Conservation (phyloP, 192 early-diverging fungal species). For the Umbelopsis sp. region DNA sequence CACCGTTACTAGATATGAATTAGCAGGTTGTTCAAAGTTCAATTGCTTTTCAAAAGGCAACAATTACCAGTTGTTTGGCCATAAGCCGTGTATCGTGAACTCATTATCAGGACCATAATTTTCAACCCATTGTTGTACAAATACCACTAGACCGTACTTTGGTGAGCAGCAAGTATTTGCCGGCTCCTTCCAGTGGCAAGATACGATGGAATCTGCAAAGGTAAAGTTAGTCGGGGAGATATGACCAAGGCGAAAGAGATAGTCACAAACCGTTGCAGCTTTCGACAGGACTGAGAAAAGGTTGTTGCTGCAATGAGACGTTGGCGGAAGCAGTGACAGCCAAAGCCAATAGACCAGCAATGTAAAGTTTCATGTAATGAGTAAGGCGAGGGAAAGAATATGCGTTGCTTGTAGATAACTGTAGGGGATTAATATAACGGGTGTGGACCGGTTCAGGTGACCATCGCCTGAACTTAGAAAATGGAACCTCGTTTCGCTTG, state of each 20-base stretch:
- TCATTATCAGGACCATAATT: slow-evolving; percentile 37
- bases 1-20: slow-evolving; percentile 37
- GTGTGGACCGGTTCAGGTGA: too few species aligned
- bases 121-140: slow-evolving; percentile 39
- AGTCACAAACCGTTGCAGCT: slow-evolving; percentile 17
- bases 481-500: too few species aligned
- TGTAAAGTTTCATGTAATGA: slow-evolving; percentile 2
- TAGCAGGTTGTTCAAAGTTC: neutral
- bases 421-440: too few species aligned
- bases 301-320: neutral
- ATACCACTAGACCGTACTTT: slow-evolving; percentile 37
- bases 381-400: too few species aligned
- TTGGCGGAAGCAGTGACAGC: neutral
- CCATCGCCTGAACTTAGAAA: too few species aligned
- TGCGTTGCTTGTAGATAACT: too few species aligned
- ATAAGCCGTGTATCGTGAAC: slow-evolving; percentile 49
- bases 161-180: slow-evolving; percentile 39
- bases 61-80: slow-evolving; percentile 46
- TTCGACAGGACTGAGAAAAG: neutral
- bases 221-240: neutral
- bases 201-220: slow-evolving; percentile 23
- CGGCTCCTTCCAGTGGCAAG: slow-evolving; percentile 34
- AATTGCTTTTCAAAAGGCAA: neutral
- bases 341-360: neutral
- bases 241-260: neutral